Evolutionary conservation across 1,284 basidiomycete genomes (phyloP).

Genomic region (Bondarzewia mesenterica): DNA sequence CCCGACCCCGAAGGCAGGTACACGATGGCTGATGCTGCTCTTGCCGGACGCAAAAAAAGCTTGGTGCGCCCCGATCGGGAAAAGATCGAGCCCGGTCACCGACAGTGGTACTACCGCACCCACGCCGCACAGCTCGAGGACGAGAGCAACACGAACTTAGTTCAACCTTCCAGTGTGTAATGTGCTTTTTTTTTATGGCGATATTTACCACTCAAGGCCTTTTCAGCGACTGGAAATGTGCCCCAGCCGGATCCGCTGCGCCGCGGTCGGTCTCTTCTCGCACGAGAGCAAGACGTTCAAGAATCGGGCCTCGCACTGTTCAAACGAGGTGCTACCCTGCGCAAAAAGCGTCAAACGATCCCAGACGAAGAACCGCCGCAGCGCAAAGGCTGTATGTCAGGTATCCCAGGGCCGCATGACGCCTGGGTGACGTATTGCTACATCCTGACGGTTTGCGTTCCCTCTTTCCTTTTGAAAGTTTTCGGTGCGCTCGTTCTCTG

Average conservation of each 20-base stretch:
- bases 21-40: conserved; percentile 25
- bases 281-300: conserved; percentile 77
- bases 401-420: conserved; percentile 82
- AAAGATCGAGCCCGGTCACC: conserved; percentile 92
- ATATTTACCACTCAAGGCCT: conserved; percentile 4
- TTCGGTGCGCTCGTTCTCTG: conserved; percentile 45
- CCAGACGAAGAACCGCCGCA: conserved; percentile 31
- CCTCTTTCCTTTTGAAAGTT: conserved; percentile 58
- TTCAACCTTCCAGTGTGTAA: conserved; percentile 73
- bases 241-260: conserved; percentile 61
- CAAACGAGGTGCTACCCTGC: conserved; percentile 72
- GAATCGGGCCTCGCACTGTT: conserved; percentile 86
- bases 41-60: conserved; percentile 79
- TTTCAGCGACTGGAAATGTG: conserved; percentile 78
- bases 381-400: conserved; percentile 54
- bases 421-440: conserved; percentile 97
- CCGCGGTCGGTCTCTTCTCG: conserved; percentile 83
- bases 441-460: conserved; percentile 79
- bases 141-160: conserved; percentile 46
- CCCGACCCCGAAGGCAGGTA: conserved; percentile 37
- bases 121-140: conserved; percentile 81
- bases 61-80: conserved; percentile 92
- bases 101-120: conserved; percentile 92
- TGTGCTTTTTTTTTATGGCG: conserved; percentile 6
- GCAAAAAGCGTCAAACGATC: conserved; percentile 49